Evolutionary conservation across 441 rosid genomes (phyloP).

Genomic region (Dalechampia spathulata): DNA sequence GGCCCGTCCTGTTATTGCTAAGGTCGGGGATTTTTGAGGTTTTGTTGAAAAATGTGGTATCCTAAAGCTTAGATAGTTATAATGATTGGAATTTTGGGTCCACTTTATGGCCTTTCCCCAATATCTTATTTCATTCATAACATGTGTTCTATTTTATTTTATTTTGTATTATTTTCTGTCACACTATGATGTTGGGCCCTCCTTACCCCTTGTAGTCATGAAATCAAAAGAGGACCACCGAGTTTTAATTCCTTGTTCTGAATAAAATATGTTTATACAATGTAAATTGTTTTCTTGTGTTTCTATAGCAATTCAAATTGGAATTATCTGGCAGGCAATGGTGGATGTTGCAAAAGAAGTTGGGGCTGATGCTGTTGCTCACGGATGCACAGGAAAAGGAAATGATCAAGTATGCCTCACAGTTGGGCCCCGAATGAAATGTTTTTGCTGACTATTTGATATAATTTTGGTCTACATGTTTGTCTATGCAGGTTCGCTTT

Average conservation of each 20-base stretch:
- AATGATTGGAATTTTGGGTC: too few relatives aligned
- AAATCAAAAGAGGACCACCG: too few relatives aligned
- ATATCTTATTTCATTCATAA: too few relatives aligned
- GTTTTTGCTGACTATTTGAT: neutral
- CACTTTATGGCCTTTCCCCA: too few relatives aligned
- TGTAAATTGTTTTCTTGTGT: neutral
- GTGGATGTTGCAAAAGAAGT: slow-evolving; percentile 93
- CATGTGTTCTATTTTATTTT: too few relatives aligned
- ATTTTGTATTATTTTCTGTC: too few relatives aligned
- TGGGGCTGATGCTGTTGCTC: slow-evolving; percentile 96
- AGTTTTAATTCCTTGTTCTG: too few relatives aligned
- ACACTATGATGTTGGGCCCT: too few relatives aligned
- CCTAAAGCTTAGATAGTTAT: too few relatives aligned
- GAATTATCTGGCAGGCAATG: slow-evolving; percentile 95
- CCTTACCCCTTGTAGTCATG: too few relatives aligned
- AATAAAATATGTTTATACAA: too few relatives aligned
- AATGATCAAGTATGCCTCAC: slow-evolving; percentile 73
- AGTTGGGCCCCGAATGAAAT: neutral
- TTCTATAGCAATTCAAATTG: neutral
- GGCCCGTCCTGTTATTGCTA: slow-evolving; percentile 98
- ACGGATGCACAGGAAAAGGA: slow-evolving; percentile 98
- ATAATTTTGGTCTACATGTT: slow-evolving; percentile 6
- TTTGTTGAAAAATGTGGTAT: too few relatives aligned
- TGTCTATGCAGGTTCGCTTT: slow-evolving; percentile 67
- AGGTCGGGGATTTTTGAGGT: slow-evolving; percentile 46